Percentiles rank a stretch among this genome's conserved stretches.
Evolutionary conservation across 2,329 filamentous ascomycete species (phyloP).

Genomic region (Pezicula neosporulosa): DNA sequence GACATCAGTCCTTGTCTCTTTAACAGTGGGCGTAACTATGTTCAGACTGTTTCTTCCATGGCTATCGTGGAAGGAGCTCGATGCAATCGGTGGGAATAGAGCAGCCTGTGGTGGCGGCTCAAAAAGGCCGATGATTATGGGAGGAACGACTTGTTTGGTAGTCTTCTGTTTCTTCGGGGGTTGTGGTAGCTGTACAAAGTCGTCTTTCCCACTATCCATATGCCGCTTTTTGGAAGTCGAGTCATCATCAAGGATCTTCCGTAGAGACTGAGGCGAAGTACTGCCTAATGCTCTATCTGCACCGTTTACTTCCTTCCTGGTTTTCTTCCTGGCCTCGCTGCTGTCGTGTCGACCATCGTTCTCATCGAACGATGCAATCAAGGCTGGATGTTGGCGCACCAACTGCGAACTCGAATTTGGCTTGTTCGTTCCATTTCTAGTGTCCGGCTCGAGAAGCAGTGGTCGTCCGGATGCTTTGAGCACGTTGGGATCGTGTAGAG

Average conservation of each 20-base stretch:
- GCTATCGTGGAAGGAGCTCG: constrained; percentile 49
- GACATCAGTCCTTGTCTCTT: constrained; percentile 7
- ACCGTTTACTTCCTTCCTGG: constrained; percentile 2
- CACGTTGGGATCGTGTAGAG: constrained; percentile 46
- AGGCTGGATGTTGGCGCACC: constrained; percentile 11
- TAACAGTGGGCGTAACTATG: constrained; percentile 17
- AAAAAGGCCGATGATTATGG: constrained; percentile 62
- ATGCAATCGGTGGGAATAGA: constrained; percentile 61
- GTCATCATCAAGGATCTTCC: constrained; percentile 28
- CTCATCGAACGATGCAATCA: constrained; percentile 12
- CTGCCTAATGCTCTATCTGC: constrained; percentile 22
- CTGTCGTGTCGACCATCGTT: constrained; percentile 27
- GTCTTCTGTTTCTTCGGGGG: constrained; percentile 63
- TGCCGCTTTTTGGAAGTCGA: constrained; percentile 50
- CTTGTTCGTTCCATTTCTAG: constrained; percentile 26
- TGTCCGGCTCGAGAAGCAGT: constrained; percentile 49
- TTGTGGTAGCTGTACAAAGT: constrained; percentile 61
- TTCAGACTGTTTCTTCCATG: constrained; percentile 35
- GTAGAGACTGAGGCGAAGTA: constrained; percentile 29
- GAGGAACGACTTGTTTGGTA: constrained; percentile 51
- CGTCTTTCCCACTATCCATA: constrained; percentile 49
- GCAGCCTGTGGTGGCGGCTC: constrained; percentile 56
- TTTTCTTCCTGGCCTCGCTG: constrained; percentile 10
- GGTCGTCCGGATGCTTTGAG: constrained; percentile 38
- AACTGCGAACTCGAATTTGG: constrained; percentile 10